phyloP scores from a whole-genome alignment of 768 basidiomycete species.

The Mycena alexandri region DNA sequence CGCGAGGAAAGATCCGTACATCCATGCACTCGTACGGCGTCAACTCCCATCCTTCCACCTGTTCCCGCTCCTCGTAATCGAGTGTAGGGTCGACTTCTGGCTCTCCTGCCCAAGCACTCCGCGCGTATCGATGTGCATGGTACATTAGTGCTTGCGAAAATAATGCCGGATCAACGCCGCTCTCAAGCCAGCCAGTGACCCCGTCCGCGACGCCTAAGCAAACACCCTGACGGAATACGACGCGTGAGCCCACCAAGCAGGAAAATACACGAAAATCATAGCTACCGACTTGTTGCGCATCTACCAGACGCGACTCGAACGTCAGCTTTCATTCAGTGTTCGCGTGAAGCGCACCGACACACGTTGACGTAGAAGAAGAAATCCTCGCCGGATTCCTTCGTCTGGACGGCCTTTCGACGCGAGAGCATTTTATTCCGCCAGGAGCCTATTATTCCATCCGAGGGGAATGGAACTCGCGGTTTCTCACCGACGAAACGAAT shows the following conservation, averaged over 20 bases:
- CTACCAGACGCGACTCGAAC: conserved; percentile 7
- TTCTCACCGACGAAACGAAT: conserved; percentile 24
- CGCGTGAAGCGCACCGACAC: conserved; percentile 9
- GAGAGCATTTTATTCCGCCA: conserved; percentile 36
- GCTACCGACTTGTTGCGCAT: conserved; percentile 37
- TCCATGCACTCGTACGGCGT: conserved; percentile 52
- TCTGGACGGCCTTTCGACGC: conserved; percentile 27
- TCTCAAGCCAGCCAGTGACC: conserved; percentile 76
- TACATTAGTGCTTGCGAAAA: conserved; percentile 80
- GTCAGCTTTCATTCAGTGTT: conserved; percentile 7
- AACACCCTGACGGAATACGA: conserved; percentile 53
- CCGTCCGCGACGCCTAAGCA: conserved; percentile 77
- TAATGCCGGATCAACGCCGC: conserved; percentile 74
- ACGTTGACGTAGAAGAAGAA: conserved; percentile 34
- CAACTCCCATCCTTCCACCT: conserved; percentile 63
- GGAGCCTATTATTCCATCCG: conserved; percentile 33
- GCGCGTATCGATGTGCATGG: conserved; percentile 63
- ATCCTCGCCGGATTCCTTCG: conserved; percentile 33
- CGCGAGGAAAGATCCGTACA: conserved; percentile 31
- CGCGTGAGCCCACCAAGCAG: background rate
- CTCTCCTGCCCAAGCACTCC: conserved; percentile 68
- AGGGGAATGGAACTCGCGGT: conserved; percentile 32
- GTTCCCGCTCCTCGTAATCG: conserved; percentile 58
- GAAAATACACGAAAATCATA: background rate
- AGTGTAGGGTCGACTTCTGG: conserved; percentile 66